These are phyloP conservation scores for Phylloporus sp. DNA, from an alignment of 768 basidiomycete species.

Conservation along the genomic window DNA sequence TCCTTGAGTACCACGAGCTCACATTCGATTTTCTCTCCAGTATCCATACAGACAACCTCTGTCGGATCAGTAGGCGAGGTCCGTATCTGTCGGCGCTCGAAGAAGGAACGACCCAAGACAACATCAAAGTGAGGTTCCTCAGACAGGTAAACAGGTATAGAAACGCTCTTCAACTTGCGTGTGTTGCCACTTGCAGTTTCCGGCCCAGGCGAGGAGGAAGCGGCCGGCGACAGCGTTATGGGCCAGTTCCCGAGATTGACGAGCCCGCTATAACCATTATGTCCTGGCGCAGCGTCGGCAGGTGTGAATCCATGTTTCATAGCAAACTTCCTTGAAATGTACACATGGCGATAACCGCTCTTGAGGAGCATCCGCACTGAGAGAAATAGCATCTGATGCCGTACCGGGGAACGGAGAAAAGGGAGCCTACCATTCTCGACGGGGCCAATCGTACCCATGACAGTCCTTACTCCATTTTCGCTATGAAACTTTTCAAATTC, in stretches of 20 bases:
- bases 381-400: too few relatives aligned
- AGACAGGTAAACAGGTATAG: conserved; percentile 73
- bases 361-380: conserved; percentile 91
- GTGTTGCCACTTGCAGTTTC: background rate
- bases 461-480: conserved; percentile 90
- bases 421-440: conserved; percentile 65
- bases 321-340: conserved; percentile 93
- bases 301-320: conserved; percentile 84
- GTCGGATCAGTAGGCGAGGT: conserved; percentile 82
- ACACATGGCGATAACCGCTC: conserved; percentile 87
- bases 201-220: background rate
- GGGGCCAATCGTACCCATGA: conserved; percentile 88
- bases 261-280: conserved; percentile 90
- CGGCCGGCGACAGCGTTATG: conserved; percentile 53
- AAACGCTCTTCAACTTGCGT: conserved; percentile 36
- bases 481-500: conserved; percentile 83
- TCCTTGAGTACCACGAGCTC: conserved; percentile 91
- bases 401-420: background rate
- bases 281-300: conserved; percentile 78
- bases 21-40: conserved; percentile 86
- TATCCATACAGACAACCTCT: conserved; percentile 86
- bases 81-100: conserved; percentile 77
- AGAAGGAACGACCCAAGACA: conserved; percentile 83
- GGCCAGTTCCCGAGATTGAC: conserved; percentile 85
- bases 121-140: conserved; percentile 97